phyloP scores from a whole-genome alignment of 148 eudicot species.

The Vaccinium macrocarpon region DNA sequence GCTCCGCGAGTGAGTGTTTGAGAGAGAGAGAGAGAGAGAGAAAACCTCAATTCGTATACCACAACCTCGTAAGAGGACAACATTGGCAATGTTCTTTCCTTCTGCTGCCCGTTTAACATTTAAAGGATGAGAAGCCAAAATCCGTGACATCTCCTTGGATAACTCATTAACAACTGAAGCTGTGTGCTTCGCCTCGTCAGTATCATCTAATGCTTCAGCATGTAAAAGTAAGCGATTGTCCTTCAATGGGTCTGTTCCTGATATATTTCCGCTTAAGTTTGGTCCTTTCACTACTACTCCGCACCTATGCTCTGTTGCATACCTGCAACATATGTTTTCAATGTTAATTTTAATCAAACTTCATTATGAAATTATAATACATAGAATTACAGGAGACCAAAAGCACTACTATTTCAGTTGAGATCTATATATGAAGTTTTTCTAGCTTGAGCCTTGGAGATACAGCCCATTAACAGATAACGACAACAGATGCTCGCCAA shows the following conservation, averaged over 20 bases:
- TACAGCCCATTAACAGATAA: not conserved
- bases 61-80: constrained; percentile 92
- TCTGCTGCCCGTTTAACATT: constrained; percentile 70
- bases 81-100: constrained; percentile 86
- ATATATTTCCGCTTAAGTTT: constrained; percentile 87
- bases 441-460: constrained; percentile 3
- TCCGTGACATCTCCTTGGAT: constrained; percentile 83
- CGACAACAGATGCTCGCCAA: not conserved
- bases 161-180: constrained; percentile 88
- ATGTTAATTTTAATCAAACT: not conserved
- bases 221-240: constrained; percentile 83
- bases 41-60: constrained; percentile 94
- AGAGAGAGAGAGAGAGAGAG: not conserved
- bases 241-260: constrained; percentile 96
- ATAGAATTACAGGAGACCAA: not conserved
- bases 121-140: constrained; percentile 75
- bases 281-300: constrained; percentile 99
- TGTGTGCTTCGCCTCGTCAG: constrained; percentile 87
- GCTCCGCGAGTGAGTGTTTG: no score
- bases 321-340: constrained; percentile 40
- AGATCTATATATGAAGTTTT: not conserved
- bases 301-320: constrained; percentile 99
- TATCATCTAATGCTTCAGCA: constrained; percentile 76
- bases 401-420: not conserved
- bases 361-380: not conserved